Conservation (phyloP, 2,329 filamentous ascomycete genomes). For the Aureobasidium lini region DNA sequence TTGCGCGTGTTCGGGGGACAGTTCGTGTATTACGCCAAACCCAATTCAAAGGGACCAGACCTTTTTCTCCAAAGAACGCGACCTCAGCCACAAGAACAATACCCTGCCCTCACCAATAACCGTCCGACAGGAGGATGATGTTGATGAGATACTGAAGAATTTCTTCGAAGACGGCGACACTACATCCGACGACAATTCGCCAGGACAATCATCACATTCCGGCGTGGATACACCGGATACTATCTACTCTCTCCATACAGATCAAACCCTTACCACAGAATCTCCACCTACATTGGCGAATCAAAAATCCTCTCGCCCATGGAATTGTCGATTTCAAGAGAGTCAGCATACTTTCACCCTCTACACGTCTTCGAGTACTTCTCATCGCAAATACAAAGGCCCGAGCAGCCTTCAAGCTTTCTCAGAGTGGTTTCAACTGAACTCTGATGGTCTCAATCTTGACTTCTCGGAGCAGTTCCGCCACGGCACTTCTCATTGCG, state of each 20-base stretch:
- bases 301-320: background rate
- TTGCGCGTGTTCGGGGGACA: too few relatives aligned
- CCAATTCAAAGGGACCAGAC: too few relatives aligned
- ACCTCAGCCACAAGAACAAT: too few relatives aligned
- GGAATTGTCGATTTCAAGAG: background rate
- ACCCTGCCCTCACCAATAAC: too few relatives aligned
- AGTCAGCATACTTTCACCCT: constrained; percentile 2
- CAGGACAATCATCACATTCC: background rate
- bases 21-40: too few relatives aligned
- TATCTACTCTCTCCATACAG: too few relatives aligned
- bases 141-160: too few relatives aligned
- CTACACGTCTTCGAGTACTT: background rate
- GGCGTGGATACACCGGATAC: background rate
- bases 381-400: constrained; percentile 13
- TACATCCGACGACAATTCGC: background rate
- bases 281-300: background rate
- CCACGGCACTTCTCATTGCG: background rate
- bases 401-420: constrained; percentile 16
- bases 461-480: background rate
- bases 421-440: constrained; percentile 15
- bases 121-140: too few relatives aligned
- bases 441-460: background rate
- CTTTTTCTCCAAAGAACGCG: too few relatives aligned
- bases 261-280: background rate
- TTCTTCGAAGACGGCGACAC: too few relatives aligned